Evolutionary conservation across 1,284 basidiomycete genomes (phyloP).

Genomic region (Cerrena zonata): DNA sequence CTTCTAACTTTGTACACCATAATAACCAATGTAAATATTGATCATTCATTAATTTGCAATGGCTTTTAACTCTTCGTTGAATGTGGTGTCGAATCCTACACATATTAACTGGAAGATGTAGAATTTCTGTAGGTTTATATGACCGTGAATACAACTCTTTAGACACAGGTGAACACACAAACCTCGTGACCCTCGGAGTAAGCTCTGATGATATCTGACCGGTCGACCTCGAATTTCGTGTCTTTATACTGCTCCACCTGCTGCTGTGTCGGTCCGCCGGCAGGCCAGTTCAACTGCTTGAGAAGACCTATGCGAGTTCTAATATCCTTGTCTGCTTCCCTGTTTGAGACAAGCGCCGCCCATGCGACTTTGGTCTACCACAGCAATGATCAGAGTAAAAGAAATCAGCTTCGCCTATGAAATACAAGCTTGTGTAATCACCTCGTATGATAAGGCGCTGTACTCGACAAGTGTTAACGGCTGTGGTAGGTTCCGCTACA

Average conservation of each 20-base stretch:
- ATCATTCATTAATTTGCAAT: background rate
- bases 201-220: constrained; percentile 14
- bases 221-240: constrained; percentile 5
- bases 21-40: background rate
- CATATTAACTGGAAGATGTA: constrained; percentile 18
- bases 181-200: constrained; percentile 18
- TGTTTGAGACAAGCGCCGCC: background rate
- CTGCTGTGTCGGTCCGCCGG: constrained; percentile 10
- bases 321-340: background rate
- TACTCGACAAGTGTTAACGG: constrained; percentile 18
- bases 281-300: constrained; percentile 10
- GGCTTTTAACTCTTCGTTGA: constrained; percentile 13
- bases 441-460: constrained; percentile 10
- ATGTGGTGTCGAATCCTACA: constrained; percentile 19
- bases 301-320: constrained; percentile 12
- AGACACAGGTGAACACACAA: too few relatives aligned
- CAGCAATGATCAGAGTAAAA: too few relatives aligned
- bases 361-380: background rate
- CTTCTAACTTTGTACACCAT: too few relatives aligned
- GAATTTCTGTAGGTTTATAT: constrained; percentile 17
- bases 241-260: background rate
- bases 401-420: background rate
- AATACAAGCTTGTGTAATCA: constrained; percentile 1
- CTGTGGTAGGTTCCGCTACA: constrained; percentile 2
- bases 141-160: too few relatives aligned